Evolutionary conservation across 306 rosid genomes (phyloP).

Genomic region (Luffa acutangula): DNA sequence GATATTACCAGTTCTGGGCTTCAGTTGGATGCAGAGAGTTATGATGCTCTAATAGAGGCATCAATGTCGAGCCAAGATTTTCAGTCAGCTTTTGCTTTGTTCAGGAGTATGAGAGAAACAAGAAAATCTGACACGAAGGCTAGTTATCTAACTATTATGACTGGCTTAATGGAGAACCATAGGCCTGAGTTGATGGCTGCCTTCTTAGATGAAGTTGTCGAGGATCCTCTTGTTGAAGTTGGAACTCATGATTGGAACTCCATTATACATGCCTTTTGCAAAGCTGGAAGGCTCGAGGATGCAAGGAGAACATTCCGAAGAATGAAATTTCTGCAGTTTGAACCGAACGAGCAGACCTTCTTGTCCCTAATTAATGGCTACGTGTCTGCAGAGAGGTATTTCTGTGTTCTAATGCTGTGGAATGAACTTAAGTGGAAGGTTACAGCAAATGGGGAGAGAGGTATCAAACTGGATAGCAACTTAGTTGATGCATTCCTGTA

Average conservation of each 20-base stretch:
- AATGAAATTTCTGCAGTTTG: conserved; percentile 73
- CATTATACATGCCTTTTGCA: conserved; percentile 88
- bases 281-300: conserved; percentile 82
- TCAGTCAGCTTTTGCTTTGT: conserved; percentile 74
- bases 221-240: conserved; percentile 78
- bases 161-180: conserved; percentile 87
- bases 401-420: conserved; percentile 81
- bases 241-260: conserved; percentile 97
- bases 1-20: conserved; percentile 77
- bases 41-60: conserved; percentile 68
- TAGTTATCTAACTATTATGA: conserved; percentile 86
- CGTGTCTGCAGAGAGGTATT: conserved; percentile 68
- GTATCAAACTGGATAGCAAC: conserved; percentile 52
- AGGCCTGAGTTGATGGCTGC: conserved; percentile 97
- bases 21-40: conserved; percentile 47
- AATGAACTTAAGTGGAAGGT: conserved; percentile 71
- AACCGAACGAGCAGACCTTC: conserved; percentile 86
- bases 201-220: conserved; percentile 84
- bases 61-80: conserved; percentile 88
- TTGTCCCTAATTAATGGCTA: conserved; percentile 73
- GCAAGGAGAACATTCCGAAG: conserved; percentile 91
- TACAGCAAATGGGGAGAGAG: conserved; percentile 43
- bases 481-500: conserved; percentile 82
- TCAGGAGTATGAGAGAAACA: conserved; percentile 83
- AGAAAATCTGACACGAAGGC: conserved; percentile 67